These are phyloP conservation scores for Arxiozyma slooffiae DNA, from an alignment of 1,139 yeast species.

Conservation along the genomic window DNA sequence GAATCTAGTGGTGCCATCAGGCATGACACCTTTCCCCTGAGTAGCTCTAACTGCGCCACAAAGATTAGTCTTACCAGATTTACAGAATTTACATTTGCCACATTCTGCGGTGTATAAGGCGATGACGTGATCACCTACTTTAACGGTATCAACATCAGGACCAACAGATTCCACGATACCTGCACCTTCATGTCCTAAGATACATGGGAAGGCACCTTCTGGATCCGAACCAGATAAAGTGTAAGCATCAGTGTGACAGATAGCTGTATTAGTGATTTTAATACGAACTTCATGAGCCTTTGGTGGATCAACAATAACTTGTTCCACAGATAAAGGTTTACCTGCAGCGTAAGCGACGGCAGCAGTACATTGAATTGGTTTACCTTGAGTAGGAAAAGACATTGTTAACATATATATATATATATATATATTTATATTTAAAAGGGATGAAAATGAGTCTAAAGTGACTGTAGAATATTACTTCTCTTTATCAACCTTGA, in stretches of 20 bases:
- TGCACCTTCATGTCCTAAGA: constrained; percentile 96
- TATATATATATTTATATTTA: too few relatives aligned
- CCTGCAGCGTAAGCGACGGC: constrained; percentile 97
- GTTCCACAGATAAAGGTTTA: constrained; percentile 76
- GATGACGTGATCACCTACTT: constrained; percentile 82
- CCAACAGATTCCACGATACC: constrained; percentile 91
- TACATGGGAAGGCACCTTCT: constrained; percentile 88
- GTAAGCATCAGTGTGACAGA: constrained; percentile 97
- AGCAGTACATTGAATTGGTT: constrained; percentile 83
- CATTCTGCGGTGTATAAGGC: constrained; percentile 96
- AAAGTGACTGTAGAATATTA: too few relatives aligned
- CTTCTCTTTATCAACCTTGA: too few relatives aligned
- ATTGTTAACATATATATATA: too few relatives aligned
- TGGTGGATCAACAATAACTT: constrained; percentile 85
- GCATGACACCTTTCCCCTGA: constrained; percentile 87
- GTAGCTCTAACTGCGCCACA: constrained; percentile 88
- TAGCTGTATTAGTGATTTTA: constrained; percentile 79
- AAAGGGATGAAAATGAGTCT: neutral
- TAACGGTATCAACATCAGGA: constrained; percentile 81
- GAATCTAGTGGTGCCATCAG: constrained; percentile 91
- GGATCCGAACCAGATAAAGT: constrained; percentile 91
- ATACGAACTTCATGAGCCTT: constrained; percentile 95
- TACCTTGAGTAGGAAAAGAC: constrained; percentile 30
- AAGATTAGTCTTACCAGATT: constrained; percentile 88
- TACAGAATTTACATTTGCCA: constrained; percentile 88